These are phyloP conservation scores for Debaryomycetaceae sp. DNA, from an alignment of 1,139 yeast species.

Conservation along the genomic window DNA sequence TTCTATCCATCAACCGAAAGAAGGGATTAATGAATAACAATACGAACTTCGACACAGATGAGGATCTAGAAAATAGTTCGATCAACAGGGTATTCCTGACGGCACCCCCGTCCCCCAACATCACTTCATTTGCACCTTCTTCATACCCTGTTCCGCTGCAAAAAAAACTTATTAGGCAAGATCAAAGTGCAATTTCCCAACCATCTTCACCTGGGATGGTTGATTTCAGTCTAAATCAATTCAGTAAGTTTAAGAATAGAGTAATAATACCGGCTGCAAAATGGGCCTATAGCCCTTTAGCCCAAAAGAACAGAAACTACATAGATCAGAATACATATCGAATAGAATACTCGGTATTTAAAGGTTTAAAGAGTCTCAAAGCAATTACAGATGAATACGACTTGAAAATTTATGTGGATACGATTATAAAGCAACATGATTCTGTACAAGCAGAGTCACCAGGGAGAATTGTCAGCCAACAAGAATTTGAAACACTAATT, in stretches of 20 bases:
- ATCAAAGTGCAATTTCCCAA: conserved; percentile 5
- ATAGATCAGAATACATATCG: conserved; percentile 12
- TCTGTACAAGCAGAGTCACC: conserved; percentile 12
- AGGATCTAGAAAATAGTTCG: too few relatives aligned
- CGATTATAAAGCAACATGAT: conserved; percentile 6
- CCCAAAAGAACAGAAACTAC: conserved; percentile 8
- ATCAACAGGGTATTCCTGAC: too few relatives aligned
- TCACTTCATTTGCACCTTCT: background rate
- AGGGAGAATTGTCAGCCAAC: conserved; percentile 18
- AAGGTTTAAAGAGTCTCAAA: conserved; percentile 15
- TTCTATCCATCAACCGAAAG: too few relatives aligned
- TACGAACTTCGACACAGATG: too few relatives aligned
- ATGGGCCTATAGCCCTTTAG: conserved; percentile 22
- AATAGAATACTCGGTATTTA: conserved; percentile 27
- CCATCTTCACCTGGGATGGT: background rate
- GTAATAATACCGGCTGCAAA: conserved; percentile 27
- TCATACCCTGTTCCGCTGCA: background rate
- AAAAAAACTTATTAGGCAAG: conserved; percentile 7
- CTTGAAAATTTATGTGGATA: conserved; percentile 13
- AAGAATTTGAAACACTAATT: conserved; percentile 20
- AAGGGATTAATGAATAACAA: too few relatives aligned
- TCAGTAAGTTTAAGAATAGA: conserved; percentile 21
- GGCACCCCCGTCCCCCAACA: too few relatives aligned
- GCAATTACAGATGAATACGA: conserved; percentile 18
- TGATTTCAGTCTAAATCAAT: conserved; percentile 6